These are phyloP conservation scores for Aechmea fasciata DNA, from an alignment of 176 grass and related monocot genomes.

Conservation along the genomic window DNA sequence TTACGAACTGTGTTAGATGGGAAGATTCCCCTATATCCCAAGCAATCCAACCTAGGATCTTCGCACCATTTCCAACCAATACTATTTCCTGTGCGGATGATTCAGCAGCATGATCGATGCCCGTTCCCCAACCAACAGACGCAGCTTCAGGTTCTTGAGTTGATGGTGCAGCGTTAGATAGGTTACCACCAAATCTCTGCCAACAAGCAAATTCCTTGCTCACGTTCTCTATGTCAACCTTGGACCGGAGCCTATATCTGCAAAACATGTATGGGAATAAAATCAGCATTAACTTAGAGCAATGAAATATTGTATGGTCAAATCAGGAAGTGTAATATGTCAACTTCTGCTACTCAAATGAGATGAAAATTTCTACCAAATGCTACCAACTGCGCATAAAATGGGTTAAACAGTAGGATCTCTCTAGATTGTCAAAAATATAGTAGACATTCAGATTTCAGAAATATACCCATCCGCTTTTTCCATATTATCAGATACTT, in stretches of 20 bases:
- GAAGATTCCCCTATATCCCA: conserved; percentile 93
- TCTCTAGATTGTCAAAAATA: too few species aligned
- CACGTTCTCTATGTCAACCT: conserved; percentile 83
- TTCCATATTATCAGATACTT: too few species aligned
- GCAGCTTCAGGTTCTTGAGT: conserved; percentile 56
- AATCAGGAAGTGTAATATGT: not conserved
- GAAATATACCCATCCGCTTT: too few species aligned
- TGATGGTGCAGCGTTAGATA: conserved; percentile 27
- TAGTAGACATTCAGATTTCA: too few species aligned
- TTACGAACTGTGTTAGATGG: conserved; percentile 61
- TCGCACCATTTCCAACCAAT: conserved; percentile 84
- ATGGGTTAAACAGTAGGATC: too few species aligned
- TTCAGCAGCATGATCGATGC: conserved; percentile 40
- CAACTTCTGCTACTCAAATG: too few species aligned
- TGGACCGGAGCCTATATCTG: conserved; percentile 57
- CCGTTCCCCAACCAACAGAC: conserved; percentile 81
- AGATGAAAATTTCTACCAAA: too few species aligned
- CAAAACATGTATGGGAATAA: not conserved
- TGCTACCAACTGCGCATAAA: too few species aligned
- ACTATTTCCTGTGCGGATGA: conserved; percentile 47
- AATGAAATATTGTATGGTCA: not conserved
- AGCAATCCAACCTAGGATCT: conserved; percentile 64
- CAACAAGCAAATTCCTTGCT: conserved; percentile 77
- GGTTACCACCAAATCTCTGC: conserved; percentile 60
- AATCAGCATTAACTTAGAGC: not conserved